A percentile compares a stretch with the other conserved stretches of the same genome.
phyloP scores from a whole-genome alignment of 2,329 filamentous ascomycete genomes.

The Myriosclerotinia scirpicola region DNA sequence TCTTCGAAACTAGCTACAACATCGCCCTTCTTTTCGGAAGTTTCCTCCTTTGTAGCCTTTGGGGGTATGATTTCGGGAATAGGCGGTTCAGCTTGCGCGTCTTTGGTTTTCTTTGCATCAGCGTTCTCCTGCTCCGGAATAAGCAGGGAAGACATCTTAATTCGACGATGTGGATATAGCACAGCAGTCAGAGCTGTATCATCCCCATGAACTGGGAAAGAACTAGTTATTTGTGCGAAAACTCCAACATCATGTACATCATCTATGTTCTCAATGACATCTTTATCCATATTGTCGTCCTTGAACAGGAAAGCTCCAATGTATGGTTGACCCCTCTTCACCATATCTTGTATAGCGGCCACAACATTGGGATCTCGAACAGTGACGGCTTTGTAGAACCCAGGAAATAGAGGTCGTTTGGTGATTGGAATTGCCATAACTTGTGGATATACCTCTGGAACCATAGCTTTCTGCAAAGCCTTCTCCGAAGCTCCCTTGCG shows the following conservation, averaged over 20 bases:
- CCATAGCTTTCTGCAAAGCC: constrained; percentile 79
- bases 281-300: constrained; percentile 89
- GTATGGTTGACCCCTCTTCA: constrained; percentile 95
- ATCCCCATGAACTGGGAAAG: constrained; percentile 86
- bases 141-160: constrained; percentile 82
- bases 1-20: constrained; percentile 98
- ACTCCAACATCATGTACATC: constrained; percentile 96
- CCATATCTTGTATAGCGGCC: constrained; percentile 90
- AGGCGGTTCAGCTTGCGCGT: constrained; percentile 45
- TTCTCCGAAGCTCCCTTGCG: constrained; percentile 67
- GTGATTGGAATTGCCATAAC: constrained; percentile 97
- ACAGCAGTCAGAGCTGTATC: constrained; percentile 86
- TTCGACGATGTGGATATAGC: constrained; percentile 91
- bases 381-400: constrained; percentile 98
- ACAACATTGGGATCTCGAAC: constrained; percentile 92
- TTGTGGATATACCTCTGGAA: constrained; percentile 95
- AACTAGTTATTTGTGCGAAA: constrained; percentile 96
- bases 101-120: constrained; percentile 53
- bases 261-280: constrained; percentile 84
- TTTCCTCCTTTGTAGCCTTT: constrained; percentile 54
- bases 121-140: constrained; percentile 53
- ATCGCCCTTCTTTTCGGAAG: constrained; percentile 77
- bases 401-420: constrained; percentile 89
- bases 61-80: constrained; percentile 60
- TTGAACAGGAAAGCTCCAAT: constrained; percentile 97